phyloP scores from a whole-genome alignment of 139 green algal species.

The Limnomonas spitsbergensis region DNA sequence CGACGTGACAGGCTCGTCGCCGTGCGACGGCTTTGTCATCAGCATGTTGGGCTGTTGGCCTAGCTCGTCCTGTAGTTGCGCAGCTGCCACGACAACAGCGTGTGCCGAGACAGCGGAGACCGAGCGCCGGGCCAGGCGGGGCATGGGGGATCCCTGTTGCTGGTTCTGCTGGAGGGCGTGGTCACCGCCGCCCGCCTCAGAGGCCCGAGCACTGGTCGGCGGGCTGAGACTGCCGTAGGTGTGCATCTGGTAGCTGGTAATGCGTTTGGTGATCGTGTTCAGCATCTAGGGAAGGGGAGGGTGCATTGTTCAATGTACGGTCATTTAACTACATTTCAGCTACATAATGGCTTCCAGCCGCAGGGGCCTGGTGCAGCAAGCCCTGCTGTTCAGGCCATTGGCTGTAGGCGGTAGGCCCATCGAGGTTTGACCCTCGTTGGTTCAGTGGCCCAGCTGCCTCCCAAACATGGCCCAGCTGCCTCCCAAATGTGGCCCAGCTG shows the following conservation, averaged over 20 bases:
- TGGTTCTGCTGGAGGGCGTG: neutral
- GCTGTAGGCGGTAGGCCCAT: too few species aligned
- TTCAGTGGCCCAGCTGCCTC: too few species aligned
- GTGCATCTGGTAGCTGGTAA: slow-evolving; percentile 52
- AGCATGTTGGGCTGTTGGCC: neutral
- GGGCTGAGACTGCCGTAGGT: slow-evolving; percentile 1
- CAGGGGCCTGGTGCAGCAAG: too few species aligned
- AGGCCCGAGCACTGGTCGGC: neutral
- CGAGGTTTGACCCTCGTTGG: too few species aligned
- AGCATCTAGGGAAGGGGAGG: too few species aligned
- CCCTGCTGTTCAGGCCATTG: too few species aligned
- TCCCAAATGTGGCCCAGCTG: too few species aligned
- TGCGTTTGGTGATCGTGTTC: slow-evolving; percentile 80
- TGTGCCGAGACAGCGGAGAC: neutral
- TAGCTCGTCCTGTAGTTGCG: neutral
- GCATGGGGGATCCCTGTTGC: neutral
- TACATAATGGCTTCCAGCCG: too few species aligned
- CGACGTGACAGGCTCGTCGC: neutral
- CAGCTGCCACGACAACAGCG: neutral
- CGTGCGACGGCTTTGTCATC: neutral
- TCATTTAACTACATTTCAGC: too few species aligned
- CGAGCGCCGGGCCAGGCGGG: neutral
- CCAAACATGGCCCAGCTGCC: too few species aligned
- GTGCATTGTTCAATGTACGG: too few species aligned
- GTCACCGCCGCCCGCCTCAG: neutral